Evolutionary conservation across 352 stramenopile genomes (phyloP), one percentile per base, ranked within the genome.

Genomic region (Pythium guiyangense): DNA sequence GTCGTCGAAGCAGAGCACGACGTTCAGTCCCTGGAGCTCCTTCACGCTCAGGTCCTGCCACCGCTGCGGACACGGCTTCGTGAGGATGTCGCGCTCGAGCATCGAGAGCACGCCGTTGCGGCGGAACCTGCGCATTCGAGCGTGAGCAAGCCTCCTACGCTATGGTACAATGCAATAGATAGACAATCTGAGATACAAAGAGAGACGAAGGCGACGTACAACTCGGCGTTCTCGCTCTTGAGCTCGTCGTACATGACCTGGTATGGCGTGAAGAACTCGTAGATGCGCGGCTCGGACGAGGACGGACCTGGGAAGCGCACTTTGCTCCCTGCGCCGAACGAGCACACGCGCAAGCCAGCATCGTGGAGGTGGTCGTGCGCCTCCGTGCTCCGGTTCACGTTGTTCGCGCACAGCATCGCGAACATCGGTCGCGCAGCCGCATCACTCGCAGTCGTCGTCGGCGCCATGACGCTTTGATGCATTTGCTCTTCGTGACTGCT

Each of bases 1-100:
- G 67, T 93, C 81, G 66, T 96, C 88, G 67, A 96, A 96, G 74
- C 86, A 95, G n/a, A 96, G 56, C 29, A 95, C 80, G 20, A 96
- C 82, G 52, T 93, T 82, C 57, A 96, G 76, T 2, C 75, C 67
- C 26, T 87, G 75, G 20, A 95, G 62, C 62, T 95, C 85, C 31
- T 74, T 69, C 6, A 83, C 59, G 40, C 63, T 84, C 54, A 90
- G 78, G 44, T 96, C 86, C 59, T 96, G 88, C 80, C 79, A 96
- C 49, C 84, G 69, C 66, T 96, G 78, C 22, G 88, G 88, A 63
- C 82, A 86, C 55, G 75, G 75, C 54, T 96, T 96, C 39, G 86
- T 94, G 48, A 80, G 59, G 62, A 94, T 94, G 59, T 96, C 86
- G 49, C 88, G 79, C 71, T 95, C 83, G 29, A 96, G 68, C 79